Evolutionary conservation across 768 basidiomycete genomes (phyloP), one percentile per base, ranked within the genome.

Genomic region (Podaxis mareebaensis): DNA sequence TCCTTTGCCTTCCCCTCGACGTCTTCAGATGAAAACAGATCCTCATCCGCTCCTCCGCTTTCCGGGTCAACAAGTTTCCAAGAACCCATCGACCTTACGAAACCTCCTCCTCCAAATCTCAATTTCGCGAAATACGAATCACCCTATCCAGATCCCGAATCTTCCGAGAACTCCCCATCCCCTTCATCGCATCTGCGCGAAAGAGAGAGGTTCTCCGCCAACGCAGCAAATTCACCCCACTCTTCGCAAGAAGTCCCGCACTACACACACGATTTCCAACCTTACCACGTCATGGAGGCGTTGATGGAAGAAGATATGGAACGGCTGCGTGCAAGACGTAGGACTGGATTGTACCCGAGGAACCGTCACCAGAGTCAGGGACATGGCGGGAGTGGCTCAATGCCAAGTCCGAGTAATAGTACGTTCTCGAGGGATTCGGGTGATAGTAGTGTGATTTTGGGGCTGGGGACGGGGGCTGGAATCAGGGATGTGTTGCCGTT

Each of bases 231-330:
- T 78, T 48, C 60, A 30, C 26, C 46, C 5, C 48, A 28, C 6
- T 11, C 28, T 20, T 6, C 38, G 12, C 52, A 61, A 8, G 22
- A 59, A 15, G 42, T 44, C 24, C 36, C 30, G 4, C 53, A 57
- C 7, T n/a, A 52, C 10, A 39, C 59, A 39, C 44, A 63, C 6
- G 85, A 87, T 58, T 94, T 90, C 70, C 70, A 82, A 42, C 86
- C 93, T 2, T 89, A 86, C 12, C 84, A 92, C 67, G 92, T 95
- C 22, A 92, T 97, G 79, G 90, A 93, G 65, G 91, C 91, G 0
- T 78, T 99, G 30, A 92, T 95, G 73, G 93, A 94, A 69, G 95
- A 96, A 70, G 96, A 99, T 69, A 93, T 96, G 91, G 93, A 96
- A 64, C 85, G 96, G 3, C 71, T 98, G 40, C 79, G 89, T 22